Percentiles rank a stretch among this genome's conserved stretches.
Conservation (phyloP, 768 basidiomycete species). For the Inosperma sp. region DNA sequence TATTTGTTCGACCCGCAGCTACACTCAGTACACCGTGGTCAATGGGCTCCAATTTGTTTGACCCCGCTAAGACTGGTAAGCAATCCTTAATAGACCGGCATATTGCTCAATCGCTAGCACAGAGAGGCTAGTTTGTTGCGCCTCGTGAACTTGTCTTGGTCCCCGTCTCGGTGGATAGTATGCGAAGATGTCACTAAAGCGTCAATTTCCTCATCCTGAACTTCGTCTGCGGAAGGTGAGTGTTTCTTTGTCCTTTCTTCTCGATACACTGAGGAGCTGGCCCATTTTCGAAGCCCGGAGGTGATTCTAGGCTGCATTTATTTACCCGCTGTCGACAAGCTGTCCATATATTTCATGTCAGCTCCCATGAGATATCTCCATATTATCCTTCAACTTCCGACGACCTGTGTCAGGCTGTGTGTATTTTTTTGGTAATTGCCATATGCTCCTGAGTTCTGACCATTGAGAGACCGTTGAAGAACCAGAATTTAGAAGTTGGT, state of each 20-base stretch:
- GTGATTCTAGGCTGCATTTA: not conserved
- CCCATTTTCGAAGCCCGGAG: conserved; percentile 4
- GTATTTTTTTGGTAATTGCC: not conserved
- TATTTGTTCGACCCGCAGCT: not conserved
- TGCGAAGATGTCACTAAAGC: not conserved
- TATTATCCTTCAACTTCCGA: too few relatives aligned
- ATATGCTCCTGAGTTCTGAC: not conserved
- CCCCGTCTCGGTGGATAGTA: not conserved
- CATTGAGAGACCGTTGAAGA: not conserved
- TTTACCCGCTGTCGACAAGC: not conserved
- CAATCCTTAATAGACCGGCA: not conserved
- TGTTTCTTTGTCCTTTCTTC: not conserved
- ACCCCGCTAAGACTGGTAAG: not conserved
- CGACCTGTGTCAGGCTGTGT: not conserved
- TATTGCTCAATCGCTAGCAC: conserved; percentile 1
- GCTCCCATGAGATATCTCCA: not conserved
- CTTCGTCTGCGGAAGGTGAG: conserved; percentile 5
- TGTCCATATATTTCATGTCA: not conserved
- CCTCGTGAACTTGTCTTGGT: not conserved
- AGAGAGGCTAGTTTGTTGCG: conserved; percentile 3
- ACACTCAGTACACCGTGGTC: not conserved
- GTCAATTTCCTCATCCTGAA: not conserved
- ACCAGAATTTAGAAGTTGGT: too few relatives aligned
- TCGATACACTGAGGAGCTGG: not conserved
- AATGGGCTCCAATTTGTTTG: not conserved